Percentiles rank a stretch among this genome's conserved stretches.
Evolutionary conservation across 1,139 yeast genomes (phyloP).

Genomic region (Zygoascus meyerae): DNA sequence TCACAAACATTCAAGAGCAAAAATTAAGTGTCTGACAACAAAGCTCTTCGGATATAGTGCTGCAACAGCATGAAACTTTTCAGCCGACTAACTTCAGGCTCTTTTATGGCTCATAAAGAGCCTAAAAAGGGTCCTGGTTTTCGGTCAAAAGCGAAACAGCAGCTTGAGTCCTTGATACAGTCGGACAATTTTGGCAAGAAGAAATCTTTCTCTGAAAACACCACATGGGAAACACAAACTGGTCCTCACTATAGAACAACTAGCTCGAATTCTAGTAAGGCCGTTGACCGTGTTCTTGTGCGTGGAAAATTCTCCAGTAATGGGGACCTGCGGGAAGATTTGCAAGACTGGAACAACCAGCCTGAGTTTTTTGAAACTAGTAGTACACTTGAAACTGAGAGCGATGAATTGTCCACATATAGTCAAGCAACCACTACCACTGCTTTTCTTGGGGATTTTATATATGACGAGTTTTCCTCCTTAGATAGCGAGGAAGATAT

Average conservation of each 20-base stretch:
- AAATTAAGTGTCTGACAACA: too few species aligned
- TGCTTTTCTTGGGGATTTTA: neutral
- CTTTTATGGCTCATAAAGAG: neutral
- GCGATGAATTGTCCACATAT: neutral
- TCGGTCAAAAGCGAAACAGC: conserved; percentile 4
- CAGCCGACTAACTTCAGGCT: neutral
- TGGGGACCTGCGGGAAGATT: conserved; percentile 7
- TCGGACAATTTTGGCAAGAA: conserved; percentile 2
- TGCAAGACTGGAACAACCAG: conserved; percentile 11
- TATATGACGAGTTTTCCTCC: neutral
- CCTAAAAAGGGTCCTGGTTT: conserved; percentile 7
- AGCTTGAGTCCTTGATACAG: conserved; percentile 5
- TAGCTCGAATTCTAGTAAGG: neutral
- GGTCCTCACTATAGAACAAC: neutral
- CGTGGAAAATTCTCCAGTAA: conserved; percentile 11
- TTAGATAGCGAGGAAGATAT: neutral
- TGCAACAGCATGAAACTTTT: conserved; percentile 6
- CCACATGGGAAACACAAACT: too few species aligned
- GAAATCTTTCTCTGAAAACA: neutral
- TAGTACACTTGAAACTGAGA: neutral
- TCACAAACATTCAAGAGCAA: too few species aligned
- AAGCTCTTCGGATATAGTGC: neutral
- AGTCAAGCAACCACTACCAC: conserved; percentile 4
- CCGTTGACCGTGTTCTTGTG: conserved; percentile 7
- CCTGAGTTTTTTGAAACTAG: conserved; percentile 10